phyloP scores from a whole-genome alignment of 805 yeast species.

The Ogataea paradorogensis region DNA sequence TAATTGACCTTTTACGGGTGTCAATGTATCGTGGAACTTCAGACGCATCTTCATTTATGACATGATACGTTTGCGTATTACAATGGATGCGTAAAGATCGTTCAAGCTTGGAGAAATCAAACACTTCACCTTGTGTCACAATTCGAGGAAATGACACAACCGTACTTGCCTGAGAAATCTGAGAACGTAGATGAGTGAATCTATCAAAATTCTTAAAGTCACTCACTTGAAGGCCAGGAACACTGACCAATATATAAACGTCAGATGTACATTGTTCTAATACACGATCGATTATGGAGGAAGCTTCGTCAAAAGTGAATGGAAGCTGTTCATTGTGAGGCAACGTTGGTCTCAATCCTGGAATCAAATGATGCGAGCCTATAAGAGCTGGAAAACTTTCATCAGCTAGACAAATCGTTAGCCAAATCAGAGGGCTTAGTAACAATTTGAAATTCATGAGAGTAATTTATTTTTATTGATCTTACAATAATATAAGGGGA shows the following conservation, averaged over 20 bases:
- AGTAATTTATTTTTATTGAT: constrained; percentile 2
- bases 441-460: neutral
- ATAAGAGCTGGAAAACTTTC: constrained; percentile 28
- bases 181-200: constrained; percentile 50
- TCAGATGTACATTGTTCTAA: constrained; percentile 47
- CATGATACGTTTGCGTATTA: constrained; percentile 43
- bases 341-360: constrained; percentile 29
- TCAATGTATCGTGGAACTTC: constrained; percentile 59
- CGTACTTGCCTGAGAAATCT: constrained; percentile 57
- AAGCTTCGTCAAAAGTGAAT: constrained; percentile 26
- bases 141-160: constrained; percentile 56
- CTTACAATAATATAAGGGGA: neutral
- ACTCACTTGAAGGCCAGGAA: constrained; percentile 48
- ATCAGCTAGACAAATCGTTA: constrained; percentile 2
- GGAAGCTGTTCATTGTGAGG: constrained; percentile 33
- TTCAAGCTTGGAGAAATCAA: constrained; percentile 44
- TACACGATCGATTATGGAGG: constrained; percentile 17
- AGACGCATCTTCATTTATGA: constrained; percentile 39
- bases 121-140: constrained; percentile 29
- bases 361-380: constrained; percentile 27
- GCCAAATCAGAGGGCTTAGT: neutral
- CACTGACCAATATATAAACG: constrained; percentile 53
- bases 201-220: constrained; percentile 43
- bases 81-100: constrained; percentile 46
- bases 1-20: constrained; percentile 57